Evolutionary conservation across 2,329 filamentous ascomycete species (phyloP).

Genomic region (Aspergillus quadricinctus): DNA sequence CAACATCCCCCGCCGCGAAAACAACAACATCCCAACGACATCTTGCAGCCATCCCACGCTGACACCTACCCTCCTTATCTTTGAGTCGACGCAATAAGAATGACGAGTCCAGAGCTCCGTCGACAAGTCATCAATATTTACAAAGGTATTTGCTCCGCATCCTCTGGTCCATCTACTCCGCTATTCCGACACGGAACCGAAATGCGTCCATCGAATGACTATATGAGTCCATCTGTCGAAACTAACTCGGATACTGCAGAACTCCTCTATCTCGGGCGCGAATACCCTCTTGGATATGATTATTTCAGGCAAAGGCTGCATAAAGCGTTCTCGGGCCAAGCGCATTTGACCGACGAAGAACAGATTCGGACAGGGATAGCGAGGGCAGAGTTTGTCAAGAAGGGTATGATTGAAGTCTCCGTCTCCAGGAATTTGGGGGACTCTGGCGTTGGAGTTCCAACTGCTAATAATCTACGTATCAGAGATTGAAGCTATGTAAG

Average conservation of each 20-base stretch:
- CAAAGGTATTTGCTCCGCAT: conserved; percentile 60
- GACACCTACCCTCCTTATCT: not conserved
- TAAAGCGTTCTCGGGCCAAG: conserved; percentile 76
- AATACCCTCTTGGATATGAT: conserved; percentile 78
- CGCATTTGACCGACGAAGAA: conserved; percentile 63
- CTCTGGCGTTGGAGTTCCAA: not conserved
- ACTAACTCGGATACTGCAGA: conserved; percentile 49
- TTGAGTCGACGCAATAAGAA: conserved; percentile 13
- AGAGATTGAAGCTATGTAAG: conserved; percentile 93
- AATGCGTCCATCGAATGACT: not conserved
- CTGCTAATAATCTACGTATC: conserved; percentile 2
- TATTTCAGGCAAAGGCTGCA: conserved; percentile 82
- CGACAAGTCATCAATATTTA: conserved; percentile 79
- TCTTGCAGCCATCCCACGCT: not conserved
- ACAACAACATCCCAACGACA: not conserved
- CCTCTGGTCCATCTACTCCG: not conserved
- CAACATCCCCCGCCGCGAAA: not conserved
- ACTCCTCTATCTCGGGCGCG: conserved; percentile 74
- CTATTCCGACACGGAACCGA: not conserved
- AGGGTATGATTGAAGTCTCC: conserved; percentile 54
- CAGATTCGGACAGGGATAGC: conserved; percentile 72
- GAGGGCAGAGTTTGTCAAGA: conserved; percentile 83
- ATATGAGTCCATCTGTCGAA: not conserved
- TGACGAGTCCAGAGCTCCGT: conserved; percentile 58
- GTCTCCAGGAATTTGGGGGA: not conserved